Base-by-base conservation (phyloP, 176 grass and related monocot species). In the Thinopyrum elongatum region DNA sequence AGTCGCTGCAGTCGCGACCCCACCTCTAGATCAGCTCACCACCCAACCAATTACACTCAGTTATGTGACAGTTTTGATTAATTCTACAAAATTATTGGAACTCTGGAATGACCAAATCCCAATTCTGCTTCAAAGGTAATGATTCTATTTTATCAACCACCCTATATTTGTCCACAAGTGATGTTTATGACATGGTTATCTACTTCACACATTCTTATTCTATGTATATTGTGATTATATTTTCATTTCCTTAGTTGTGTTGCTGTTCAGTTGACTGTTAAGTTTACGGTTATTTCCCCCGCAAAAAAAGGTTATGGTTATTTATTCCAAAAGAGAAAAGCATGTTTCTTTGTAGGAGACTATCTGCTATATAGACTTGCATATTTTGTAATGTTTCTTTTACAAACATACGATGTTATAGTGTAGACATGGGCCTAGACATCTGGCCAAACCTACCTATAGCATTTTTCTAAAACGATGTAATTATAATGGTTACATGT, bases 51-150 rank as follows among this genome's bases (percentile, higher is more conserved):
- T 57, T 84, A 62, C 28, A 33, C 35, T 62, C 51, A 6, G 11
- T 42, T 81, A 10, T 83, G 47, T 51, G 47, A 51, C 47, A 51
- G 47, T 51, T 51, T 51, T 51, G 47, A 51, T 51, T 51, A 10
- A 51, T 51, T 51, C 47, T 51, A 51, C 47, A 51, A 10, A 80
- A 74, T 66, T 65, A 63, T 27, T 21, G 17, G 80, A 61, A 90
- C 78, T 31, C 68, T 66, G 47, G 15, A 68, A 80, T 65, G 59
- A 70, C 35, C 70, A 62, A 74, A 31, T 51, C 7, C 41, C 59
- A 80, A 21, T 17, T 11, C 58, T 46, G 77, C 47, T 67, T 23
- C 23, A 14, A 69, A 91, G 84, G 88, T 90, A 90, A 83, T 77
- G 11, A 30, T 16, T 78, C 8, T 66, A 42, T 38, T 36, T 28